Evolutionary conservation across 768 basidiomycete species (phyloP).

Genomic region (Symmetrospora coprosmae): DNA sequence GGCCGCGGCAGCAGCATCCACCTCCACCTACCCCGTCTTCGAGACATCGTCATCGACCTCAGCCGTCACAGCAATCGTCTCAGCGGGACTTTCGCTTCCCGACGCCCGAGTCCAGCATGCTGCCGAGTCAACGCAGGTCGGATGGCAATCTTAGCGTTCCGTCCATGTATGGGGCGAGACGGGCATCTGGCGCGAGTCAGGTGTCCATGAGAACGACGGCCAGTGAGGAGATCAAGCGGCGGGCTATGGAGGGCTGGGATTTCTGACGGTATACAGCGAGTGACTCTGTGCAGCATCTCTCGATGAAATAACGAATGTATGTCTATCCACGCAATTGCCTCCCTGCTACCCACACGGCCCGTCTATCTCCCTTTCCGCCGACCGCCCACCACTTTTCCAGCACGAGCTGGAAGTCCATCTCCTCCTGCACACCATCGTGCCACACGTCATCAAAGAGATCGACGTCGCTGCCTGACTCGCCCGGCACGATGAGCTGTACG

Average conservation of each 20-base stretch:
- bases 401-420: slow-evolving; percentile 50
- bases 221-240: slow-evolving; percentile 17
- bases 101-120: no score
- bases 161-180: no score
- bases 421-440: slow-evolving; percentile 35
- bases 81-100: no score
- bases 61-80: no score
- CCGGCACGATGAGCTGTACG: slow-evolving; percentile 34
- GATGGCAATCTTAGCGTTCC: no score
- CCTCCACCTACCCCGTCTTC: no score
- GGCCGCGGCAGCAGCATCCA: no score
- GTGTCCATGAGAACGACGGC: slow-evolving; percentile 3
- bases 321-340: background rate
- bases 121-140: no score
- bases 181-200: no score
- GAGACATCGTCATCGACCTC: no score
- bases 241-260: slow-evolving; percentile 5
- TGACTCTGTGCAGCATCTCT: background rate
- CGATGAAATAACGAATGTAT: background rate
- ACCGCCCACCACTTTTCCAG: slow-evolving; percentile 86
- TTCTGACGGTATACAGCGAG: background rate
- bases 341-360: slow-evolving; percentile 50
- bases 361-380: slow-evolving; percentile 56
- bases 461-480: slow-evolving; percentile 36
- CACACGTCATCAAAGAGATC: slow-evolving; percentile 48